A percentile compares a stretch with the other conserved stretches of the same genome.
Conservation (phyloP, 1,284 basidiomycete species). For the Bondarzewia mesenterica region DNA sequence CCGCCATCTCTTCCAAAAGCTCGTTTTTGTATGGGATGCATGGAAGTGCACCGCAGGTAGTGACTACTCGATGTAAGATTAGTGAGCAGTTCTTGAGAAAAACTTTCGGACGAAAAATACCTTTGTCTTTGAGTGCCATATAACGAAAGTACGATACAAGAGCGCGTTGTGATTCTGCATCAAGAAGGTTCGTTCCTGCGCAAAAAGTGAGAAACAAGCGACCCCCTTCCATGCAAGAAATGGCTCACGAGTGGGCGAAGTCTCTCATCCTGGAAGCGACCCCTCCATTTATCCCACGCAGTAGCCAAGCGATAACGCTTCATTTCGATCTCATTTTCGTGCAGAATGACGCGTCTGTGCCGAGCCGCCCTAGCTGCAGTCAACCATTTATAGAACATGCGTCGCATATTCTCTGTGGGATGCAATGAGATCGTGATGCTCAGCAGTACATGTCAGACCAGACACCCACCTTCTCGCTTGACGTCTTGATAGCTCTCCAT, state of each 20-base stretch:
- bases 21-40: conserved; percentile 48
- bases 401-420: conserved; percentile 50
- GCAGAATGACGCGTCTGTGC: conserved; percentile 47
- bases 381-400: conserved; percentile 67
- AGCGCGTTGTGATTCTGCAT: conserved; percentile 50
- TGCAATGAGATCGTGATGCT: not conserved
- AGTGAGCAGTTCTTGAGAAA: conserved; percentile 9
- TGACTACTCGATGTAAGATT: conserved; percentile 35
- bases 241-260: conserved; percentile 54
- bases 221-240: not conserved
- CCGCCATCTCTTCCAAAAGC: conserved; percentile 59
- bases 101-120: conserved; percentile 33
- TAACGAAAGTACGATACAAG: conserved; percentile 56
- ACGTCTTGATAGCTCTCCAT: conserved; percentile 75
- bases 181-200: conserved; percentile 53
- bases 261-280: conserved; percentile 52
- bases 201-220: conserved; percentile 7
- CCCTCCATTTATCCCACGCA: conserved; percentile 73
- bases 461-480: conserved; percentile 56
- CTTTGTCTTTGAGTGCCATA: conserved; percentile 68
- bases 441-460: not conserved
- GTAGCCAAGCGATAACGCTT: conserved; percentile 37
- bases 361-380: conserved; percentile 45
- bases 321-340: conserved; percentile 56
- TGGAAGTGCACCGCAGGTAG: conserved; percentile 70